Percentiles rank a stretch among this genome's conserved stretches.
These are phyloP conservation scores for Populus hybrid DNA, from an alignment of 441 rosid species.

Conservation along the genomic window DNA sequence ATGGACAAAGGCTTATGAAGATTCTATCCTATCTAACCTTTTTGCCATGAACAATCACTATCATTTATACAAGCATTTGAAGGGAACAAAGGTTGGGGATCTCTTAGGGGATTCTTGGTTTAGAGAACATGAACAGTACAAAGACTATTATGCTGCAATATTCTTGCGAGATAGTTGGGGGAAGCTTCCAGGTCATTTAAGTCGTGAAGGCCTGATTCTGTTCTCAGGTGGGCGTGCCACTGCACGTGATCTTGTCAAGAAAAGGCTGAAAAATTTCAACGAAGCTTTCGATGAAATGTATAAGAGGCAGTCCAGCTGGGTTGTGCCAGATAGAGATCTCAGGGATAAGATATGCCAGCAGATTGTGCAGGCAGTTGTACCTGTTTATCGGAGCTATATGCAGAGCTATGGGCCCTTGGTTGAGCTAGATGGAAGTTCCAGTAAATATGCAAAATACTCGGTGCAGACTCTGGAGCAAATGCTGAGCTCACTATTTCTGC, in stretches of 20 bases:
- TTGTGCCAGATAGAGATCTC: constrained; percentile 73
- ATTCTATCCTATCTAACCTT: constrained; percentile 52
- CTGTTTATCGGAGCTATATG: constrained; percentile 95
- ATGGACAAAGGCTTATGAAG: constrained; percentile 79
- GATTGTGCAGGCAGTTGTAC: constrained; percentile 74
- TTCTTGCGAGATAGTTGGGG: constrained; percentile 90
- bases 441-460: constrained; percentile 82
- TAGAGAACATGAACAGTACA: constrained; percentile 80
- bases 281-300: constrained; percentile 85
- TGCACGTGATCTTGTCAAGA: constrained; percentile 98
- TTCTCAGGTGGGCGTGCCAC: constrained; percentile 98
- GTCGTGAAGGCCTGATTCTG: constrained; percentile 87
- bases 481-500: constrained; percentile 71
- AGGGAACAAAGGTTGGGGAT: constrained; percentile 79
- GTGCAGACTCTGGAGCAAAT: constrained; percentile 81
- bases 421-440: constrained; percentile 76
- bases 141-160: constrained; percentile 59
- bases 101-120: constrained; percentile 84
- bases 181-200: constrained; percentile 78
- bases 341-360: constrained; percentile 81
- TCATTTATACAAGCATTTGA: constrained; percentile 78
- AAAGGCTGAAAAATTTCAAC: constrained; percentile 76
- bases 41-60: constrained; percentile 92
- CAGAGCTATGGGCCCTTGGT: constrained; percentile 95
- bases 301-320: constrained; percentile 73